Conservation (phyloP, 129 eudicot genomes). For the Centaurea solstitialis region DNA sequence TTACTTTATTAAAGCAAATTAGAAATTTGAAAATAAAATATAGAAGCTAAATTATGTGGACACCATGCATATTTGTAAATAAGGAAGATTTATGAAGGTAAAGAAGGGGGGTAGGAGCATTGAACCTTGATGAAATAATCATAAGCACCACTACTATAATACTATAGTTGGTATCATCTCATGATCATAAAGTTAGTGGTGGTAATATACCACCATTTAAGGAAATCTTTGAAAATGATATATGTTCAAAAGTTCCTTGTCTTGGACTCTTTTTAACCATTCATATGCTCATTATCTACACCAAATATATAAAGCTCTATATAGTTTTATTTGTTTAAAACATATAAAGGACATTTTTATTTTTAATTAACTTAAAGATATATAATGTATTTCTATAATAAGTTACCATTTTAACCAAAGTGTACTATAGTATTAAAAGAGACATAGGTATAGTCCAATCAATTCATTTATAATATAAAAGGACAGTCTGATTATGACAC, state of each 20-base stretch:
- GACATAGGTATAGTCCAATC: neutral
- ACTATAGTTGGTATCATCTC: conserved; percentile 39
- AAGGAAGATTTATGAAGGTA: conserved; percentile 2
- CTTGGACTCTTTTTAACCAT: conserved; percentile 3
- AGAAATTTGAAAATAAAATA: neutral
- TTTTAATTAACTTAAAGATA: neutral
- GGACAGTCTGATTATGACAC: neutral
- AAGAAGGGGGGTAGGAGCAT: conserved; percentile 26
- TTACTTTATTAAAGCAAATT: conserved; percentile 19
- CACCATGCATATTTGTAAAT: conserved; percentile 1
- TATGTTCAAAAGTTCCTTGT: conserved; percentile 15
- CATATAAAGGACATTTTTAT: neutral
- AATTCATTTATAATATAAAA: neutral
- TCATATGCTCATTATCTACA: neutral
- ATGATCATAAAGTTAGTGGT: conserved; percentile 48
- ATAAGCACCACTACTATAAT: conserved; percentile 21
- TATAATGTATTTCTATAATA: neutral
- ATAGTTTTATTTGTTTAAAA: neutral
- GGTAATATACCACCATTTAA: conserved; percentile 38
- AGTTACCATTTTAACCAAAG: neutral
- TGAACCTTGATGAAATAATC: conserved; percentile 36
- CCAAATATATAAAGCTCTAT: neutral
- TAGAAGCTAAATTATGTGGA: conserved; percentile 14
- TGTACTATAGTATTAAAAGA: too few species aligned
- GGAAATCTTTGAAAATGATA: conserved; percentile 30